Evolutionary conservation across 352 stramenopile genomes (phyloP).

Genomic region (Pythium phragmitis): DNA sequence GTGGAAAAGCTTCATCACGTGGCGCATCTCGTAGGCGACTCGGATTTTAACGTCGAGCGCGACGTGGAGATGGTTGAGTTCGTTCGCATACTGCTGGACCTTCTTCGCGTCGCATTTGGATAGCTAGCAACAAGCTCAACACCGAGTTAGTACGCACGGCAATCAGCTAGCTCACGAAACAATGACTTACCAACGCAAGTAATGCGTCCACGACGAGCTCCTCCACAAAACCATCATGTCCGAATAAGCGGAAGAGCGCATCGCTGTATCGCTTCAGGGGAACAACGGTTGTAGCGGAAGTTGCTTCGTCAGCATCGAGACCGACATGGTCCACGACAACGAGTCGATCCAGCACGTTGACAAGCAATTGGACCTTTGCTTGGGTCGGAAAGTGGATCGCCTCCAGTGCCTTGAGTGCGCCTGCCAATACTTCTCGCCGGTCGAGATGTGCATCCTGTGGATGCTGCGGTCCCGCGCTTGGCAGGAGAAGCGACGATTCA

Average conservation of each 20-base stretch:
- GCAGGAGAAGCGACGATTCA: conserved; percentile 36
- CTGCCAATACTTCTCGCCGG: conserved; percentile 55
- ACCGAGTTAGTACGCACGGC: neutral
- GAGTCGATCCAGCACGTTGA: conserved; percentile 61
- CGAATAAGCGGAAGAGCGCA: conserved; percentile 64
- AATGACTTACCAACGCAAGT: conserved; percentile 44
- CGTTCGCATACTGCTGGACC: conserved; percentile 46
- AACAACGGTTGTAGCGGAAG: neutral
- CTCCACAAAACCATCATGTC: conserved; percentile 59
- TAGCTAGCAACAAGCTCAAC: conserved; percentile 32
- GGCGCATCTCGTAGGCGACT: conserved; percentile 73
- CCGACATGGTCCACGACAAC: conserved; percentile 29
- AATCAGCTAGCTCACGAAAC: neutral
- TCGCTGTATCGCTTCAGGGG: conserved; percentile 32
- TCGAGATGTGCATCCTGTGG: conserved; percentile 21
- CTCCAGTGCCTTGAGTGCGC: conserved; percentile 68
- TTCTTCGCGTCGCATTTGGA: conserved; percentile 51
- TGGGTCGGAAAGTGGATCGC: conserved; percentile 52
- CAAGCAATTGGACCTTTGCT: conserved; percentile 65
- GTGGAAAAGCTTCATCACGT: conserved; percentile 72
- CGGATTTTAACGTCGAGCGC: conserved; percentile 69
- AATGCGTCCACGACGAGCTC: conserved; percentile 70
- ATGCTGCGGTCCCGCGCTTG: conserved; percentile 9
- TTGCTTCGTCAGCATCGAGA: neutral
- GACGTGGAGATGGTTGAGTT: conserved; percentile 55